Conservation (phyloP, 108 stramenopile genomes). For the Epithemia pelagica region DNA sequence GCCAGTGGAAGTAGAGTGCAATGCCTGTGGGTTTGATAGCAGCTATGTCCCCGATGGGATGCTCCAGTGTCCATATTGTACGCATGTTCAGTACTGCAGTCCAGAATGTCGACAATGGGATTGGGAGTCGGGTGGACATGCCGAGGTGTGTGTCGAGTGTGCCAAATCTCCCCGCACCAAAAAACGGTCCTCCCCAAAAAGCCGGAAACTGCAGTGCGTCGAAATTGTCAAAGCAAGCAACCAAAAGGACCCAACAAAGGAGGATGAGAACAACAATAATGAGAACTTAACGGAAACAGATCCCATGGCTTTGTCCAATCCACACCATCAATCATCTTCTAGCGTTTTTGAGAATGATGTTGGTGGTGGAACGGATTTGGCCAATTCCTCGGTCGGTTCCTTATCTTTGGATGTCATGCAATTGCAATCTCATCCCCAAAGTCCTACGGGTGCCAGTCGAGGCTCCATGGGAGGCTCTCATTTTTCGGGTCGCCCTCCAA, state of each 20-base stretch:
- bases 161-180: not conserved
- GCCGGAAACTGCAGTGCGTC: no score
- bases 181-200: no score
- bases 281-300: no score
- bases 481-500: no score
- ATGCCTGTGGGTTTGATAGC: constrained; percentile 14
- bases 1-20: constrained; percentile 3
- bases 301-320: no score
- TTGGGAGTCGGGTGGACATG: constrained; percentile 3
- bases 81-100: not conserved
- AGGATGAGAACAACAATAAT: no score
- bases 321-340: no score
- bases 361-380: no score
- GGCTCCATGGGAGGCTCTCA: no score
- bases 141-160: constrained; percentile 3
- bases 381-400: not conserved
- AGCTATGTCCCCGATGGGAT: constrained; percentile 10
- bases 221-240: no score
- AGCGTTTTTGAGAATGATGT: no score
- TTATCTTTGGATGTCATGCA: not conserved
- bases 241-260: no score
- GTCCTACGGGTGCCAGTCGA: not conserved
- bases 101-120: constrained; percentile 4
- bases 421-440: not conserved
- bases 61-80: constrained; percentile 2